These are phyloP conservation scores for Porogramme epimiltina DNA, from an alignment of 1,284 basidiomycete genomes.

Conservation along the genomic window DNA sequence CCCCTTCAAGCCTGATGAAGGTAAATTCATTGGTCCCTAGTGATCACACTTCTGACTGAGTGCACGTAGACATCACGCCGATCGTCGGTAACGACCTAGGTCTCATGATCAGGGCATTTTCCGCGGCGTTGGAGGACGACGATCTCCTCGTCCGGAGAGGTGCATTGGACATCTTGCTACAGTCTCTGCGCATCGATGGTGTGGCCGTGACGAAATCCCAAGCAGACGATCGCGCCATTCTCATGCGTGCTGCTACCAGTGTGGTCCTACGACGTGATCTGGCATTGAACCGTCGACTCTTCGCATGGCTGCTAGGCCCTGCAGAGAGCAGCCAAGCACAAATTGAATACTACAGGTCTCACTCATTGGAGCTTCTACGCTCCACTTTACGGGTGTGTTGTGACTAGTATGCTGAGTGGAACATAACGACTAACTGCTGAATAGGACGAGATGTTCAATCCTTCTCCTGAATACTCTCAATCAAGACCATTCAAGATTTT, in stretches of 20 bases:
- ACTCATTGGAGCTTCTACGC: constrained; percentile 72
- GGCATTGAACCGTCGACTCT: constrained; percentile 90
- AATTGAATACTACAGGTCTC: constrained; percentile 64
- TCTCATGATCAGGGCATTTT: constrained; percentile 89
- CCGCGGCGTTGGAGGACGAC: constrained; percentile 87
- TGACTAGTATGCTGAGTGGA: background rate
- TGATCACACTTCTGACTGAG: too few species aligned
- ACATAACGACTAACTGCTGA: background rate
- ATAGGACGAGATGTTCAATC: constrained; percentile 75
- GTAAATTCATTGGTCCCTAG: constrained; percentile 42
- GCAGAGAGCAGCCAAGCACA: constrained; percentile 79
- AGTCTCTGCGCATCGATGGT: constrained; percentile 76
- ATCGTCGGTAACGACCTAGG: constrained; percentile 88
- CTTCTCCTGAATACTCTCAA: constrained; percentile 71
- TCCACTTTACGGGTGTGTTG: constrained; percentile 62
- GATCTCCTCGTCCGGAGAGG: constrained; percentile 86
- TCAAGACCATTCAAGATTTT: constrained; percentile 94
- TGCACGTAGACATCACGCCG: constrained; percentile 59
- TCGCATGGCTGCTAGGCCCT: constrained; percentile 89
- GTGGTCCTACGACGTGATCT: constrained; percentile 93
- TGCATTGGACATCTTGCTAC: constrained; percentile 79
- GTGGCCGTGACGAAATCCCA: constrained; percentile 66
- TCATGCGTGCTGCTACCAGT: constrained; percentile 77
- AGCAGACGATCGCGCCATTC: constrained; percentile 67
- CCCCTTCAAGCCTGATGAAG: constrained; percentile 66